Evolutionary conservation across 1,284 basidiomycete genomes (phyloP).

Genomic region (Puccinia coronata): DNA sequence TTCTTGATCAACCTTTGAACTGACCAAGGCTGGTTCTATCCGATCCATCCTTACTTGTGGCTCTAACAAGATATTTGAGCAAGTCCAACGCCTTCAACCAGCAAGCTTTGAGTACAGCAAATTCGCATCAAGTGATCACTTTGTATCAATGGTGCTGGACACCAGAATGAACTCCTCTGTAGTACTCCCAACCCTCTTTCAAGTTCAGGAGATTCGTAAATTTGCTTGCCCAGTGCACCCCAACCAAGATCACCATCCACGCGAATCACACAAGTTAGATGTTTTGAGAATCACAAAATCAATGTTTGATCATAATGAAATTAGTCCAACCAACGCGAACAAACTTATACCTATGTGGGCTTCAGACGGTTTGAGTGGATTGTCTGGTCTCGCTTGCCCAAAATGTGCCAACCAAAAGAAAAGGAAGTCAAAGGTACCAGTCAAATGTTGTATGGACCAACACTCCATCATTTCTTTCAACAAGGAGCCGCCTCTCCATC

Average conservation of each 20-base stretch:
- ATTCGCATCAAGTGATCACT: neutral
- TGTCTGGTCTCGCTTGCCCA: neutral
- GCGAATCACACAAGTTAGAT: neutral
- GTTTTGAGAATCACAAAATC: neutral
- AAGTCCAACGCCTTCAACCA: neutral
- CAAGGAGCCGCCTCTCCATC: neutral
- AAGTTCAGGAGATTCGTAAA: neutral
- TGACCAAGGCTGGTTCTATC: neutral
- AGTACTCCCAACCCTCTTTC: neutral
- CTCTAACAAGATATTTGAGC: neutral
- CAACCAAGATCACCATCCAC: neutral
- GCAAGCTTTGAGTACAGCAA: neutral
- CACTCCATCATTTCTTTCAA: neutral
- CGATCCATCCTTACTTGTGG: neutral
- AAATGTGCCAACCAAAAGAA: neutral
- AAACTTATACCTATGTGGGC: neutral
- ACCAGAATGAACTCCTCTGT: neutral
- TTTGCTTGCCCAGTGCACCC: neutral
- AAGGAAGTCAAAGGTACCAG: neutral
- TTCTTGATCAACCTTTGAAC: neutral
- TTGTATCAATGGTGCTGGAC: neutral
- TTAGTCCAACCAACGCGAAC: neutral
- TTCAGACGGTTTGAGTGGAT: neutral
- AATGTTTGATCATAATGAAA: neutral
- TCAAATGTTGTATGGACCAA: too few species aligned